These are phyloP conservation scores for Sugiyamaella grinbergsii DNA, from an alignment of 1,139 yeast genomes.

Conservation along the genomic window DNA sequence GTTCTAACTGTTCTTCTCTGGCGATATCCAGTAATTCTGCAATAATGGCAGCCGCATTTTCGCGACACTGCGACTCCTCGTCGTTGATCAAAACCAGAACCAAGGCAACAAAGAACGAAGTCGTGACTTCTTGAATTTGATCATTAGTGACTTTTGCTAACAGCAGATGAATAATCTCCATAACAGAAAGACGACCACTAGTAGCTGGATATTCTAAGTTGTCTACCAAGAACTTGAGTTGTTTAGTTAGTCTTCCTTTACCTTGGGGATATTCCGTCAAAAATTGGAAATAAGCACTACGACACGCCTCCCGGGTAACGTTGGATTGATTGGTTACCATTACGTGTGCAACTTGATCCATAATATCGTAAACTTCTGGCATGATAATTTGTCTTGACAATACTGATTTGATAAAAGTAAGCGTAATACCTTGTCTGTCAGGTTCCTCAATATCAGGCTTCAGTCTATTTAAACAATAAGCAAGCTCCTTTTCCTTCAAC, in stretches of 20 bases:
- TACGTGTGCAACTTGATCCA: constrained; percentile 77
- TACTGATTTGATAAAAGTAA: constrained; percentile 76
- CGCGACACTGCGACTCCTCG: constrained; percentile 78
- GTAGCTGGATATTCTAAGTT: constrained; percentile 85
- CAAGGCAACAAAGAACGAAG: constrained; percentile 81
- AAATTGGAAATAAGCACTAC: constrained; percentile 82
- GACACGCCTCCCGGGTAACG: constrained; percentile 81
- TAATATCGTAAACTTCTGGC: constrained; percentile 87
- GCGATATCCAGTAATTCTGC: constrained; percentile 57
- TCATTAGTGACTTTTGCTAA: constrained; percentile 67
- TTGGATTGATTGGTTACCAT: constrained; percentile 89
- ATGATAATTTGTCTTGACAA: constrained; percentile 71
- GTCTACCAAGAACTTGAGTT: constrained; percentile 77
- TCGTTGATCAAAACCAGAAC: constrained; percentile 80
- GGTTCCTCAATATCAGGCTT: constrained; percentile 93
- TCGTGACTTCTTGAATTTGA: constrained; percentile 58
- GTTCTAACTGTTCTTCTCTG: constrained; percentile 47
- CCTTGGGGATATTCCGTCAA: constrained; percentile 96
- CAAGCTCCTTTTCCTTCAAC: constrained; percentile 70
- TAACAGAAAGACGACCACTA: constrained; percentile 84
- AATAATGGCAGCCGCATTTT: constrained; percentile 72
- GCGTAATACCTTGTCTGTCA: constrained; percentile 83
- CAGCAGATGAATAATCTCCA: constrained; percentile 79
- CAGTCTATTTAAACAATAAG: constrained; percentile 72
- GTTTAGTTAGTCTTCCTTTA: constrained; percentile 78